Base-by-base conservation (phyloP, 2,329 filamentous ascomycete species). In the Pseudocercospora vitis region DNA sequence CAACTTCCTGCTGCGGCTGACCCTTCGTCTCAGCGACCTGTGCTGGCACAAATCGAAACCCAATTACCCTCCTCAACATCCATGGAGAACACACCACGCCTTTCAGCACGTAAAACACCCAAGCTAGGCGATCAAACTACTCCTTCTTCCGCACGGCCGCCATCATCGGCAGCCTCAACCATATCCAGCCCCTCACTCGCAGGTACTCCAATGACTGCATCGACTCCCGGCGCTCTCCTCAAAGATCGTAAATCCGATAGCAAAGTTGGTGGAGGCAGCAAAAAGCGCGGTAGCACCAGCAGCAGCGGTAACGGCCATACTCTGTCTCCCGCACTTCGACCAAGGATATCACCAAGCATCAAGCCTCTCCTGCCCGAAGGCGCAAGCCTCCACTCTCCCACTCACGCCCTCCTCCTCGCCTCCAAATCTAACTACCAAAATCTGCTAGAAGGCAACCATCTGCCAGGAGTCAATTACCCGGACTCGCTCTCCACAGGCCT, bases 361-460 rank as follows among this genome's bases (percentile, higher is more conserved):
- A 95, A 96, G 69, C 92, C 94, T 7, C 73, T 96, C 18, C 80
- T 96, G 42, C 90, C 91, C 16, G 86, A 81, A 63, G 81, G 81
- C 57, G 59, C 63, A 73, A 73, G 73, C 29, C 69, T 81, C 12
- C 75, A 81, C 16, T 78, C 81, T 29, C 81, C 85, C 48, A 78
- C 79, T 2, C 83, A 84, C 53, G 82, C 84, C n/a, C 80, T 90
- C 23, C 81, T 97, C 39, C 80, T 99, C 23, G 89, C 91, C 29
- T 90, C 89, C 12, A 97, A 97, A 70, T 97, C 92, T 1, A 99
- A 99, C 67, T 99, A 99, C 66, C 92, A 97, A 67, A 95, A 96
- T 65, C 94, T 99, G 31, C 75, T 99, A 8, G 94, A 97, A 70
- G 94, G 94, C 45, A 97, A 91, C 47, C 86, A 87, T 52, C 84